Evolutionary conservation across 352 stramenopile species (phyloP).

Genomic region (Phytophthora pini): DNA sequence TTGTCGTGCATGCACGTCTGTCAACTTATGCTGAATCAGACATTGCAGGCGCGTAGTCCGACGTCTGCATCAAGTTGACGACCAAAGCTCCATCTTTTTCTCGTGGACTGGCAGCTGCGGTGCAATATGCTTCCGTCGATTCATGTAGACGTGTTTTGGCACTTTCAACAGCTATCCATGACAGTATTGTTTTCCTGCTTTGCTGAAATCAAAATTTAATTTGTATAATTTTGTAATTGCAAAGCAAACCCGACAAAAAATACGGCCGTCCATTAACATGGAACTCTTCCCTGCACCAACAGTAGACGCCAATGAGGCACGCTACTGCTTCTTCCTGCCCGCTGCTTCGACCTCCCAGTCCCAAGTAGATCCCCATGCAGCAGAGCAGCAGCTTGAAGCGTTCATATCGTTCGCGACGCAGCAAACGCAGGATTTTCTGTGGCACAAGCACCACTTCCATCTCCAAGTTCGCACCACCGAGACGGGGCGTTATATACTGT

Average conservation of each 20-base stretch:
- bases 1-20: too few relatives aligned
- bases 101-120: too few relatives aligned
- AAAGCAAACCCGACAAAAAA: background rate
- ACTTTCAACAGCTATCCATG: too few relatives aligned
- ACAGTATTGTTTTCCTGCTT: too few relatives aligned
- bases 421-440: conserved; percentile 54
- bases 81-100: too few relatives aligned
- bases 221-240: too few relatives aligned
- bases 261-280: conserved; percentile 19
- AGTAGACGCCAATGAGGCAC: conserved; percentile 34
- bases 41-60: too few relatives aligned
- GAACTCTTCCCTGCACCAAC: conserved; percentile 33
- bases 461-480: conserved; percentile 24
- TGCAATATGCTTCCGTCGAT: too few relatives aligned
- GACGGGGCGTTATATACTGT: conserved; percentile 40
- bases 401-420: conserved; percentile 39
- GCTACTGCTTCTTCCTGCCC: conserved; percentile 54
- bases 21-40: too few relatives aligned
- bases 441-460: conserved; percentile 64
- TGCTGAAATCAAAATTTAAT: too few relatives aligned
- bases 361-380: conserved; percentile 7
- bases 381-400: conserved; percentile 19
- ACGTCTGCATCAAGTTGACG: too few relatives aligned
- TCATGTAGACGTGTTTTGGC: too few relatives aligned
- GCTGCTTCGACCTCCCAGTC: background rate